Evolutionary conservation across 2,329 filamentous ascomycete genomes (phyloP).

Genomic region (Penicillium sp.): DNA sequence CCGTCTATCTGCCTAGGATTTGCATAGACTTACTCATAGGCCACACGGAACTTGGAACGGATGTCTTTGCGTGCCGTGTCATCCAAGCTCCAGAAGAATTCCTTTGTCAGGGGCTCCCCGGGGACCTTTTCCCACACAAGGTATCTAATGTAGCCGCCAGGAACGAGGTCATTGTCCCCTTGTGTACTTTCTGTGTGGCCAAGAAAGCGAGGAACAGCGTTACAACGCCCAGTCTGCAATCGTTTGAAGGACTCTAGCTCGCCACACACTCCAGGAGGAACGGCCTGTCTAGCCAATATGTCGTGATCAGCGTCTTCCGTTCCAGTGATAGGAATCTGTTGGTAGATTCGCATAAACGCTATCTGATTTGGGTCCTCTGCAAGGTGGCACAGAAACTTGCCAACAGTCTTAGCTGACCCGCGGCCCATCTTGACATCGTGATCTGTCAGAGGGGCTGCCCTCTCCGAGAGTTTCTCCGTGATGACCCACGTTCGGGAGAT

Average conservation of each 20-base stretch:
- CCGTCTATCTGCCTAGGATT: not conserved
- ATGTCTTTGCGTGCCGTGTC: constrained; percentile 12
- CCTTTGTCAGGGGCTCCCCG: constrained; percentile 14
- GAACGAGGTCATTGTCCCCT: constrained; percentile 18
- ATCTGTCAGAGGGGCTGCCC: constrained; percentile 6
- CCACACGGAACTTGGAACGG: constrained; percentile 18
- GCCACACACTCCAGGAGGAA: constrained; percentile 13
- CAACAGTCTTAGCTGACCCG: constrained; percentile 2
- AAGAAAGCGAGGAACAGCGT: constrained; percentile 19
- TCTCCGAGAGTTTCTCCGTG: constrained; percentile 14
- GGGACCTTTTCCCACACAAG: constrained; percentile 23
- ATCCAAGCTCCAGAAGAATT: constrained; percentile 22
- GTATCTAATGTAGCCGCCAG: constrained; percentile 20
- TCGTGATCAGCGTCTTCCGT: not conserved
- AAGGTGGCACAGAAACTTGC: constrained; percentile 17
- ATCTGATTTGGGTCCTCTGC: constrained; percentile 7
- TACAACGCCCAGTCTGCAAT: constrained; percentile 14
- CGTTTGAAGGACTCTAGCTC: constrained; percentile 16
- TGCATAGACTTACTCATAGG: constrained; percentile 19
- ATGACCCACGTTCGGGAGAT: constrained; percentile 11
- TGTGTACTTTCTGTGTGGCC: constrained; percentile 16
- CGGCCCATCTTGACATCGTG: constrained; percentile 12
- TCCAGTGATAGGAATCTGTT: not conserved
- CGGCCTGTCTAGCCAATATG: not conserved
- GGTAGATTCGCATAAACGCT: not conserved